phyloP scores from a whole-genome alignment of 257 asterid genomes.

The Cynanchum wilfordii region DNA sequence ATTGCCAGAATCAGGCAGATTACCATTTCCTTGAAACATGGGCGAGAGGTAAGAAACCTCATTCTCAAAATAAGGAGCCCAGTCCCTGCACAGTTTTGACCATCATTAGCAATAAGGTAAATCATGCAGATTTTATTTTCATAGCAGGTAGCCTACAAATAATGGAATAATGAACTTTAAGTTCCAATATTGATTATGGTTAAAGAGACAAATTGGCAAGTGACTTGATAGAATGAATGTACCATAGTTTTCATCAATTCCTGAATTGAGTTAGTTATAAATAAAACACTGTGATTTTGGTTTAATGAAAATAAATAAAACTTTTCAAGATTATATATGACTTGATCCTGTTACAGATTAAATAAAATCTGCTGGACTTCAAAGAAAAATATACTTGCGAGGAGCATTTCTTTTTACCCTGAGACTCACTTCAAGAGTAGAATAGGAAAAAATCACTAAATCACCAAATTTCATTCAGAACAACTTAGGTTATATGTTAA shows the following conservation, averaged over 20 bases:
- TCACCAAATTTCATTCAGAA: not conserved
- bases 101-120: constrained; percentile 1
- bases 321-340: not conserved
- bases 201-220: not conserved
- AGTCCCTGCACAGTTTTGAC: constrained; percentile 51
- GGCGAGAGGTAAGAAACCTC: constrained; percentile 34
- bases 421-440: not conserved
- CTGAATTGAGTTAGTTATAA: not conserved
- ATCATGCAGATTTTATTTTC: not conserved
- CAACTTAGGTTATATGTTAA: not conserved
- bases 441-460: not conserved
- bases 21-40: constrained; percentile 25
- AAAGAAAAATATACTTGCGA: not conserved
- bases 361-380: not conserved
- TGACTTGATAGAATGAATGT: not conserved
- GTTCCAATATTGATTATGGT: not conserved
- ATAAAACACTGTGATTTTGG: not conserved
- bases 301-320: not conserved
- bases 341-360: not conserved
- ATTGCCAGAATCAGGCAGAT: constrained; percentile 29
- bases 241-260: not conserved
- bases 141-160: not conserved
- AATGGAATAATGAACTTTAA: not conserved
- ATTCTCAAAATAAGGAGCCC: constrained; percentile 46
- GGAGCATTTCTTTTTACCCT: not conserved